These are phyloP conservation scores for Coniochaeta ligniaria DNA, from an alignment of 2,329 filamentous ascomycete species.

Conservation along the genomic window DNA sequence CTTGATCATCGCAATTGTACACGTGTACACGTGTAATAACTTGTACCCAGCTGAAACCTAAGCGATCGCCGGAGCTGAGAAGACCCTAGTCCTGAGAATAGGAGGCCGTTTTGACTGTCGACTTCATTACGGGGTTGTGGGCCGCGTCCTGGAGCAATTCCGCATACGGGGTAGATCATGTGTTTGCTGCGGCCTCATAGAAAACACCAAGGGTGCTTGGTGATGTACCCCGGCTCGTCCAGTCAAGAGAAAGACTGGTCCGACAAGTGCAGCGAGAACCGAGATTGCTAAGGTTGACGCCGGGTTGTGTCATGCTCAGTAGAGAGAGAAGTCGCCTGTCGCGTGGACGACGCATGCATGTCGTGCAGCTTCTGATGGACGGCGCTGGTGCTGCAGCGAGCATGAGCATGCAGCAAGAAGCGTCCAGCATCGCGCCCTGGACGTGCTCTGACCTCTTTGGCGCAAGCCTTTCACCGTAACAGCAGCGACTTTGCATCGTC, in stretches of 20 bases:
- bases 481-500: neutral
- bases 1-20: neutral
- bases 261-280: neutral
- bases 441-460: neutral
- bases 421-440: neutral
- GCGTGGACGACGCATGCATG: conserved; percentile 1
- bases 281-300: neutral
- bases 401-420: neutral
- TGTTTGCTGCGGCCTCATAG: neutral
- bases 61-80: neutral
- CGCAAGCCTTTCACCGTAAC: too few relatives aligned
- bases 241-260: neutral
- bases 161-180: neutral
- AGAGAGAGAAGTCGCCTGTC: neutral
- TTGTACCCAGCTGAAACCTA: neutral
- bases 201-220: neutral
- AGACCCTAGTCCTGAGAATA: neutral
- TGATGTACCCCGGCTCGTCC: neutral
- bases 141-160: neutral
- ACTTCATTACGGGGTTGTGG: neutral
- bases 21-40: neutral
- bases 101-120: neutral
- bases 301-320: neutral
- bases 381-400: neutral
- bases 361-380: neutral